phyloP scores from a whole-genome alignment of 148 eudicot genomes.

The Cornus florida region DNA sequence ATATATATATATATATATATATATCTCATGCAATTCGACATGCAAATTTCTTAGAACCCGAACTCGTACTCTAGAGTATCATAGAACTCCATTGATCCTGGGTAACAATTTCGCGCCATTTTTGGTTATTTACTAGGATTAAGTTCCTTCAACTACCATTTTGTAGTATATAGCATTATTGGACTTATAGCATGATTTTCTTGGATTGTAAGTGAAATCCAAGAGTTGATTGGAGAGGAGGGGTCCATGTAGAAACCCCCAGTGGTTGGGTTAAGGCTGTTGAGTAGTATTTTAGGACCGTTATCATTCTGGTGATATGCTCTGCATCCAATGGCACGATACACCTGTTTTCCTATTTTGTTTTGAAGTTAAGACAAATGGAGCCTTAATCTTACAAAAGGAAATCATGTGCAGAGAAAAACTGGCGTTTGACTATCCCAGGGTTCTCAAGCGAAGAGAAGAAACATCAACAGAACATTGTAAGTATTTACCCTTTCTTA shows the following conservation, averaged over 20 bases:
- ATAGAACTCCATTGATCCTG: not conserved
- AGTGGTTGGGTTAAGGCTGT: no score
- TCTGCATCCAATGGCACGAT: not conserved
- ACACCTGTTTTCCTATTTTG: not conserved
- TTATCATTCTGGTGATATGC: constrained; percentile 1
- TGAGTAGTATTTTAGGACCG: not conserved
- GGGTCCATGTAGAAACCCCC: no score
- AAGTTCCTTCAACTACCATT: no score
- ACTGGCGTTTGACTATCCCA: constrained; percentile 76
- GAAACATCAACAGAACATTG: constrained; percentile 51
- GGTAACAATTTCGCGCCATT: no score
- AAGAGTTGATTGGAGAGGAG: no score
- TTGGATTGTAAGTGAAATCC: no score
- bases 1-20: no score
- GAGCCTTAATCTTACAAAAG: constrained; percentile 13
- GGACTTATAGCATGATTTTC: no score
- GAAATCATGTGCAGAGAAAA: constrained; percentile 63
- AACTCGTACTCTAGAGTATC: not conserved
- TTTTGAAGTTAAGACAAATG: not conserved
- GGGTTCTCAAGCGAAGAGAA: constrained; percentile 84
- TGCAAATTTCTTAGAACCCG: not conserved
- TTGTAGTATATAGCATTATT: no score
- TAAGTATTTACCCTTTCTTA: constrained; percentile 32
- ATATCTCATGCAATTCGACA: no score
- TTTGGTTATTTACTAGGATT: not conserved